phyloP scores from a whole-genome alignment of 1,284 basidiomycete species.

The Fistulinella cinereoalba region DNA sequence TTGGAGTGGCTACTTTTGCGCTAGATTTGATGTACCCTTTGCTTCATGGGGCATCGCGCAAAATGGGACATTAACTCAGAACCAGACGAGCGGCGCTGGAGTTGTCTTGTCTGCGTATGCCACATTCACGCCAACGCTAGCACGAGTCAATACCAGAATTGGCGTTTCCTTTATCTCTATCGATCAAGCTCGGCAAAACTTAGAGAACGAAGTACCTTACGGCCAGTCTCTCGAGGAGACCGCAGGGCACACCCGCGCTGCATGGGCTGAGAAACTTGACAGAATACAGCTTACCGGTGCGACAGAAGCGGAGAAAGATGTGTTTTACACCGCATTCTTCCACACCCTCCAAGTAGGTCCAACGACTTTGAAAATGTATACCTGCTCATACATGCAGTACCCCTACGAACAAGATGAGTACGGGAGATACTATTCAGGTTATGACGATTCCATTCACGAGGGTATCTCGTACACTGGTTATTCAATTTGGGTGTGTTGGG shows the following conservation, averaged over 20 bases:
- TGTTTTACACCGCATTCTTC: constrained; percentile 69
- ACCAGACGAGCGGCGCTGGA: constrained; percentile 36
- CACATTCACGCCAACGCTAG: constrained; percentile 41
- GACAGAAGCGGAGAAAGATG: constrained; percentile 47
- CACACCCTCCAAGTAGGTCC: constrained; percentile 60
- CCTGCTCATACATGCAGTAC: constrained; percentile 47
- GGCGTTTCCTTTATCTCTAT: constrained; percentile 79
- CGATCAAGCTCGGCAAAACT: constrained; percentile 66
- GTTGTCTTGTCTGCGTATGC: constrained; percentile 59
- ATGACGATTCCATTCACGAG: constrained; percentile 61
- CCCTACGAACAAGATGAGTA: constrained; percentile 77
- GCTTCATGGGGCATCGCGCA: constrained; percentile 48
- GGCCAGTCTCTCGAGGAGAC: constrained; percentile 61
- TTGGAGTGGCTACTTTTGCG: constrained; percentile 71
- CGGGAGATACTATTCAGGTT: constrained; percentile 73
- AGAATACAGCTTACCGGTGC: constrained; percentile 59
- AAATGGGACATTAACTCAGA: constrained; percentile 42
- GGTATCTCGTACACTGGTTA: constrained; percentile 77
- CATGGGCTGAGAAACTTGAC: constrained; percentile 74
- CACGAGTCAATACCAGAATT: constrained; percentile 57
- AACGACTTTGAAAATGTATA: not conserved
- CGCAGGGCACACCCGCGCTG: constrained; percentile 49
- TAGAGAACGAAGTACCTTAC: constrained; percentile 64
- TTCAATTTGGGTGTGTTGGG: constrained; percentile 67
- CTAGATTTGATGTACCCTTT: constrained; percentile 60